These are phyloP conservation scores for Naganishia liquefaciens DNA, from an alignment of 1,284 basidiomycete species.

Conservation along the genomic window DNA sequence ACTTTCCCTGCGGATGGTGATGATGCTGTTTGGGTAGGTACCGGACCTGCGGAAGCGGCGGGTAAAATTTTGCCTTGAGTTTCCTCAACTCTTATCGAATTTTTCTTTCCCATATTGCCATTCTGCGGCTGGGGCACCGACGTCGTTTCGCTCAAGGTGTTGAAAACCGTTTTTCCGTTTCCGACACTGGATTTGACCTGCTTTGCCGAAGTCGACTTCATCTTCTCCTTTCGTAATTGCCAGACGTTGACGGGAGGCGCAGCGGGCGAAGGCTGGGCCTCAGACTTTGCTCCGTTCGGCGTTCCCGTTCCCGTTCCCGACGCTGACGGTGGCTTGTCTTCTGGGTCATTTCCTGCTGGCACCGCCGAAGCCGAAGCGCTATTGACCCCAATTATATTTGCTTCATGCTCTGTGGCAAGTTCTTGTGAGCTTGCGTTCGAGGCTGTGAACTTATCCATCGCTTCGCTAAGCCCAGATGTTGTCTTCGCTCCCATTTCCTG, in stretches of 20 bases:
- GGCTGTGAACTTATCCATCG: too few relatives aligned
- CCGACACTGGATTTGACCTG: not conserved
- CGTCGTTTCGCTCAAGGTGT: conserved; percentile 16
- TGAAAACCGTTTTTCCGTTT: conserved; percentile 26
- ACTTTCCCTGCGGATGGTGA: not conserved
- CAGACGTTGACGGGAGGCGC: conserved; percentile 45
- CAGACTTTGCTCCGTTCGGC: not conserved
- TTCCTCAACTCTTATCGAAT: not conserved
- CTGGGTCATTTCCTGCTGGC: too few relatives aligned
- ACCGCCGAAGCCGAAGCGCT: too few relatives aligned
- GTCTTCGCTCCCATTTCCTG: not conserved
- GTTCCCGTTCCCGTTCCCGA: not conserved
- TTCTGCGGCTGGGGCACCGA: not conserved
- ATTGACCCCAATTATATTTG: too few relatives aligned
- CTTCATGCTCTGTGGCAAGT: too few relatives aligned
- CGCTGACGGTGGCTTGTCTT: not conserved
- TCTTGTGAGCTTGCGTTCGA: too few relatives aligned
- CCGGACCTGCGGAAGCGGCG: not conserved
- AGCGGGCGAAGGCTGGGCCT: not conserved
- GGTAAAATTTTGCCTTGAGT: not conserved
- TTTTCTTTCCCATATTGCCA: not conserved
- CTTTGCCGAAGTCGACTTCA: conserved; percentile 30
- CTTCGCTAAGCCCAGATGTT: too few relatives aligned
- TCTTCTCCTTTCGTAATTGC: conserved; percentile 45
- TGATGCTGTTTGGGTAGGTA: too few relatives aligned